A percentile compares a stretch with the other conserved stretches of the same genome.
These are phyloP conservation scores for Triticum aestivum DNA, from an alignment of 176 grass and related monocot genomes.

Conservation along the genomic window DNA sequence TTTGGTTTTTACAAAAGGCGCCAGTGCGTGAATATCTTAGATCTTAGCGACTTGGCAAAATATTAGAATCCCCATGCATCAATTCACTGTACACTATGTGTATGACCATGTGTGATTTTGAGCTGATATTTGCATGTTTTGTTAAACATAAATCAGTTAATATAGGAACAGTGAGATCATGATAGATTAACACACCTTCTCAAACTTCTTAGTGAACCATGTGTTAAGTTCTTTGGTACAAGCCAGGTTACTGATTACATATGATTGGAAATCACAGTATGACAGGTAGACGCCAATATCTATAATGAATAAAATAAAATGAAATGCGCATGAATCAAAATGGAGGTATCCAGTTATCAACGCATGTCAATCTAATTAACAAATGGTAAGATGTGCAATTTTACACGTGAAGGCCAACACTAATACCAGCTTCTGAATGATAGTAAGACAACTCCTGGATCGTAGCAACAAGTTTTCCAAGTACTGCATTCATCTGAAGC, in stretches of 20 bases:
- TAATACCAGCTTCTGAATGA: conserved; percentile 52
- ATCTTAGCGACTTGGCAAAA: not conserved
- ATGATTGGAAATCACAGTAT: conserved; percentile 44
- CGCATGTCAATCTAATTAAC: conserved; percentile 6
- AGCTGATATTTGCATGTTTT: not conserved
- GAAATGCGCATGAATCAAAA: conserved; percentile 22
- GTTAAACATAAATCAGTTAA: conserved; percentile 21
- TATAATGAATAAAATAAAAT: conserved; percentile 32
- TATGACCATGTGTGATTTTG: conserved; percentile 8
- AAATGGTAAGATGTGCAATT: conserved; percentile 26
- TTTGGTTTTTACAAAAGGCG: conserved; percentile 13
- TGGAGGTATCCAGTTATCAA: not conserved
- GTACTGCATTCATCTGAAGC: conserved; percentile 47
- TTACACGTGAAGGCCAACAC: conserved; percentile 8
- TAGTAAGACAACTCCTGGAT: conserved; percentile 51
- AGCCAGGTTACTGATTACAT: conserved; percentile 28
- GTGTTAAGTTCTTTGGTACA: conserved; percentile 37
- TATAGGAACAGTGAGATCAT: conserved; percentile 8
- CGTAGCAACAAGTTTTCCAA: conserved; percentile 50
- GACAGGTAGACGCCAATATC: conserved; percentile 44
- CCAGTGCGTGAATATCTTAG: not conserved
- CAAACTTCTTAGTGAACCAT: conserved; percentile 59
- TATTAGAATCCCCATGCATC: not conserved
- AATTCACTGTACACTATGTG: not conserved
- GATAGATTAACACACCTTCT: conserved; percentile 37